Percentiles rank a stretch among this genome's conserved stretches.
Conservation (phyloP, 441 rosid species). For the Mallotus repandus region DNA sequence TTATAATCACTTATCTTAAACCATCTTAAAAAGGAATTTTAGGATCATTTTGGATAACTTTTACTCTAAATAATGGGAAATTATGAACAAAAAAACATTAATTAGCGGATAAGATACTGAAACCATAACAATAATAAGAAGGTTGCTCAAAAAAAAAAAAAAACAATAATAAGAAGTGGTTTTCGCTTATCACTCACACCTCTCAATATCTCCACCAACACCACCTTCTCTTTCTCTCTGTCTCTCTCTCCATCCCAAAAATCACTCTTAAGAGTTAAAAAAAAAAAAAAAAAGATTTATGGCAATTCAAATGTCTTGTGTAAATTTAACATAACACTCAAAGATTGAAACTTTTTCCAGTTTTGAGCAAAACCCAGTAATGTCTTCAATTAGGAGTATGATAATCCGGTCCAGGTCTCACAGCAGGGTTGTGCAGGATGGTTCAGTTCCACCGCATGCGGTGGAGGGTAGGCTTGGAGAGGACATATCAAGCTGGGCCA, state of each 20-base stretch:
- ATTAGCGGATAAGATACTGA: conserved; percentile 17
- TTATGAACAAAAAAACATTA: neutral
- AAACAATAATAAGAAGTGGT: too few relatives aligned
- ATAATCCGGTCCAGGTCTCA: conserved; percentile 76
- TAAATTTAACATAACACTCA: neutral
- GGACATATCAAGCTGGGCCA: conserved; percentile 71
- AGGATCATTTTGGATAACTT: neutral
- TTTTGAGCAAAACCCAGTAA: neutral
- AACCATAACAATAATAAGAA: neutral
- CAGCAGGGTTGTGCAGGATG: conserved; percentile 80
- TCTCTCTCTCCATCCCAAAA: neutral
- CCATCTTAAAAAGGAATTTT: too few relatives aligned
- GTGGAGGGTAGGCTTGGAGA: conserved; percentile 38
- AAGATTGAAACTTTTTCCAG: neutral
- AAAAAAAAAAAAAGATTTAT: neutral
- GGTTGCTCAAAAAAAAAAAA: too few relatives aligned
- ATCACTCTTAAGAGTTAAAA: too few relatives aligned
- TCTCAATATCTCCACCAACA: neutral
- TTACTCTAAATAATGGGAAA: neutral
- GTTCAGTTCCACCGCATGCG: conserved; percentile 39
- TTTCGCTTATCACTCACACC: neutral
- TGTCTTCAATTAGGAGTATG: conserved; percentile 47
- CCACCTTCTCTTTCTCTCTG: neutral
- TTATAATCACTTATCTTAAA: too few relatives aligned
- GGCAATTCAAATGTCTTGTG: neutral